Evolutionary conservation across 2,329 filamentous ascomycete genomes (phyloP), one percentile per base, ranked within the genome.

Genomic region (Rhynchosporium agropyri): DNA sequence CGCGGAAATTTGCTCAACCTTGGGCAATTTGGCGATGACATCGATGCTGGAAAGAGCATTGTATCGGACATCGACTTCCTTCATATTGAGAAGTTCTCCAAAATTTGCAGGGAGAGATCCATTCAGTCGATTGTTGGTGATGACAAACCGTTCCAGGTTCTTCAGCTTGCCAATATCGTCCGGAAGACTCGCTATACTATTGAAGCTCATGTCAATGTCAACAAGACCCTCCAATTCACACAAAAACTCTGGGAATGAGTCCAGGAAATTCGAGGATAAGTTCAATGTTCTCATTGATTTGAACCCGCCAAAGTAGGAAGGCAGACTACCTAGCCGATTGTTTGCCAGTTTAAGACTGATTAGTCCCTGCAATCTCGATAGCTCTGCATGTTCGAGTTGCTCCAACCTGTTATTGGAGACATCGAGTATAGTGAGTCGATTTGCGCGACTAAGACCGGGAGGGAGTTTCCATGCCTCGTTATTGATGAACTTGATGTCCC

Each of bases 131-230:
- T 99, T 99, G 78, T 99, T 99, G 1, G 95, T 98, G 69, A 97
- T 94, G 79, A 95, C 92, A 36, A 99, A 84, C 67, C 93, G 88
- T 76, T 98, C 95, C 43, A 99, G 79, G 60, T 88, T 91, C 63
- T 83, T 86, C 63, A 99, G 78, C 61, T 87, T 86, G 6, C 92
- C 91, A 68, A 99, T 90, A 66, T 88, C 80, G 13, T 89, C 87
- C 0, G 93, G 92, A 7, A 99, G 79, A 60, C 80, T 84, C 10
- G 85, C 84, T 66, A 99, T 97, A 46, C 88, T 85, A 74, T 99
- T 99, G 83, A 99, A 99, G 75, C 94, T 98, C 73, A 99, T 86
- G 72, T 99, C 95, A 46, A 99, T 84, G 74, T 99, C 94, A 12
- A 97, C 90, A 51, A 99, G 79, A 49, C 89, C 92, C 68, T 86